These are phyloP conservation scores for Cymbidium sinense DNA, from an alignment of 106 monocot genomes.

Conservation along the genomic window DNA sequence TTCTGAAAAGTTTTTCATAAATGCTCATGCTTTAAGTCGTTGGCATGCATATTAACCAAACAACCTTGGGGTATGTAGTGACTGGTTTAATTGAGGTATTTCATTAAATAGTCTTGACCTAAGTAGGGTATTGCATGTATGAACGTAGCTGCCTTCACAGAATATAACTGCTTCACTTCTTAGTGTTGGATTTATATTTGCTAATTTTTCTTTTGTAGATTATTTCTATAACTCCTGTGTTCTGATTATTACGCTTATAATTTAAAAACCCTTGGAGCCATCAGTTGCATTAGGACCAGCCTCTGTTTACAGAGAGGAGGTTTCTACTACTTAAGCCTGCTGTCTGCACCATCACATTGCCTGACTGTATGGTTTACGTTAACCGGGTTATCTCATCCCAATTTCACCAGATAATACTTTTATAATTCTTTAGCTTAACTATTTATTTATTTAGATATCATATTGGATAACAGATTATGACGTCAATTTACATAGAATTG, in stretches of 20 bases:
- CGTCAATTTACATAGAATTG: background rate
- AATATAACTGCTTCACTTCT: background rate
- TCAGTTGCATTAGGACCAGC: background rate
- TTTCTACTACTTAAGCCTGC: background rate
- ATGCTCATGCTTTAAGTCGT: too few relatives aligned
- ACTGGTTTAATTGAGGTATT: too few relatives aligned
- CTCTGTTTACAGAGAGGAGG: background rate
- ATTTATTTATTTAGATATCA: too few relatives aligned
- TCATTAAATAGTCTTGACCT: too few relatives aligned
- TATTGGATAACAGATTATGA: too few relatives aligned
- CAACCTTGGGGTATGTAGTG: too few relatives aligned
- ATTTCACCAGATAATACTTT: background rate
- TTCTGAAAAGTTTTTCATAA: too few relatives aligned
- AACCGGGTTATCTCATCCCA: background rate
- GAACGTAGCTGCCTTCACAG: background rate
- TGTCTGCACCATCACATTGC: background rate
- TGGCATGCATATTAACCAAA: too few relatives aligned
- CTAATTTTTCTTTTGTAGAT: background rate
- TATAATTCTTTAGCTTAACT: too few relatives aligned
- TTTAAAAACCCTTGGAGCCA: background rate
- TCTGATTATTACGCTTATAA: background rate
- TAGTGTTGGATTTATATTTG: background rate
- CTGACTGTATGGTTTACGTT: background rate
- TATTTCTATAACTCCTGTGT: background rate
- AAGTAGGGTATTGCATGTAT: too few relatives aligned